These are phyloP conservation scores for Cercospora beticola DNA, from an alignment of 2,329 filamentous ascomycete genomes.

Conservation along the genomic window DNA sequence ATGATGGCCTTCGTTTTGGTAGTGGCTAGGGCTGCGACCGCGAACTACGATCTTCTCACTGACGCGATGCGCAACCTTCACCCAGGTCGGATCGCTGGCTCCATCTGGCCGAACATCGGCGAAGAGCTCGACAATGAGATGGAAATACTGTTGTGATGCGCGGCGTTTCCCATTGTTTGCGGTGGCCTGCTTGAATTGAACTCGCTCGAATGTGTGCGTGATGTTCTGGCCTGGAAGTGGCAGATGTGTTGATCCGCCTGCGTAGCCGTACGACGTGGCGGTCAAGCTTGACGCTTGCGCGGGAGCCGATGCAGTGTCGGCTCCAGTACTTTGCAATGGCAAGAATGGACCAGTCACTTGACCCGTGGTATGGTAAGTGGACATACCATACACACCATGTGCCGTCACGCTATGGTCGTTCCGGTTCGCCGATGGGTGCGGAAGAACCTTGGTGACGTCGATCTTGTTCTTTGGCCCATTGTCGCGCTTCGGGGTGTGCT, in stretches of 20 bases:
- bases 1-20: slow-evolving; percentile 49
- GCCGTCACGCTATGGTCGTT: slow-evolving; percentile 40
- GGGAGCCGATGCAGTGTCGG: slow-evolving; percentile 22
- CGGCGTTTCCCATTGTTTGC: slow-evolving; percentile 90
- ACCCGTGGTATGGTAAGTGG: slow-evolving; percentile 41
- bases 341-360: slow-evolving; percentile 42
- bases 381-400: slow-evolving; percentile 39
- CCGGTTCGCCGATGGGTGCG: slow-evolving; percentile 57
- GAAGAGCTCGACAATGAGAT: slow-evolving; percentile 82
- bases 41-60: slow-evolving; percentile 86
- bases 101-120: slow-evolving; percentile 60
- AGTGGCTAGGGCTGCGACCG: slow-evolving; percentile 73
- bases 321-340: slow-evolving; percentile 42
- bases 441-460: slow-evolving; percentile 68
- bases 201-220: slow-evolving; percentile 75
- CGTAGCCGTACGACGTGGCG: slow-evolving; percentile 22
- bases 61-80: slow-evolving; percentile 70
- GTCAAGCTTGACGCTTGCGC: slow-evolving; percentile 19
- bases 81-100: slow-evolving; percentile 54
- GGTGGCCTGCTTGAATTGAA: slow-evolving; percentile 91
- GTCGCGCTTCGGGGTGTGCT: slow-evolving; percentile 89
- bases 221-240: slow-evolving; percentile 36
- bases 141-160: slow-evolving; percentile 89
- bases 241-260: slow-evolving; percentile 25
- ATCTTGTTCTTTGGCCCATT: slow-evolving; percentile 76